Percentiles rank a stretch among this genome's conserved stretches.
These are phyloP conservation scores for Orychophragmus violaceus DNA, from an alignment of 345 rosid species.

Conservation along the genomic window DNA sequence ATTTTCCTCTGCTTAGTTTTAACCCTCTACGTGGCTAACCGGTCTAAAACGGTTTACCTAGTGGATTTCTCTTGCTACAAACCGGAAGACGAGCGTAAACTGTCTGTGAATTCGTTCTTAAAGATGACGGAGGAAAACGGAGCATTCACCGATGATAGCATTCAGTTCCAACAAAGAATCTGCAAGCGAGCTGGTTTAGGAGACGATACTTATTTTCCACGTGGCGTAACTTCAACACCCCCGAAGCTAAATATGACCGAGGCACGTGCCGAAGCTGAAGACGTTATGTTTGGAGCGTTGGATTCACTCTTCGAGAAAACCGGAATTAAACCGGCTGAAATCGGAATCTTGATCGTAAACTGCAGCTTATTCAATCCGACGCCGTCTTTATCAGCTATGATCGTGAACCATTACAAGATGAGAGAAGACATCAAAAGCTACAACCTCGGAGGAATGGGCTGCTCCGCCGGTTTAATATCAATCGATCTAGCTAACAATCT, in stretches of 20 bases:
- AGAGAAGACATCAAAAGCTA: slow-evolving; percentile 62
- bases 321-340: slow-evolving; percentile 46
- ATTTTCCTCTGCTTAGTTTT: slow-evolving; percentile 38
- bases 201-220: slow-evolving; percentile 66
- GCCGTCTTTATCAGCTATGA: slow-evolving; percentile 77
- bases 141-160: slow-evolving; percentile 41
- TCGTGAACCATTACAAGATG: slow-evolving; percentile 72
- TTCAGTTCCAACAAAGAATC: slow-evolving; percentile 60
- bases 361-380: slow-evolving; percentile 83
- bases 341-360: slow-evolving; percentile 67
- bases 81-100: slow-evolving; percentile 57
- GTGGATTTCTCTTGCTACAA: slow-evolving; percentile 69
- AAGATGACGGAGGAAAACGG: slow-evolving; percentile 55
- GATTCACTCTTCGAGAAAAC: slow-evolving; percentile 58
- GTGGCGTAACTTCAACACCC: slow-evolving; percentile 53
- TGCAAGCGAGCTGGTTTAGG: slow-evolving; percentile 64
- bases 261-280: slow-evolving; percentile 72
- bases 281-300: slow-evolving; percentile 64
- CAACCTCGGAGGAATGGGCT: slow-evolving; percentile 93
- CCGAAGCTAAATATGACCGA: slow-evolving; percentile 61
- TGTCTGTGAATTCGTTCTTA: slow-evolving; percentile 50
- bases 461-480: slow-evolving; percentile 87
- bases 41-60: slow-evolving; percentile 61
- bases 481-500: slow-evolving; percentile 66
- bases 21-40: slow-evolving; percentile 46